Percentiles rank a stretch among this genome's conserved stretches.
Conservation (phyloP, 106 monocot genomes). For the Apostasia shenzhenica region DNA sequence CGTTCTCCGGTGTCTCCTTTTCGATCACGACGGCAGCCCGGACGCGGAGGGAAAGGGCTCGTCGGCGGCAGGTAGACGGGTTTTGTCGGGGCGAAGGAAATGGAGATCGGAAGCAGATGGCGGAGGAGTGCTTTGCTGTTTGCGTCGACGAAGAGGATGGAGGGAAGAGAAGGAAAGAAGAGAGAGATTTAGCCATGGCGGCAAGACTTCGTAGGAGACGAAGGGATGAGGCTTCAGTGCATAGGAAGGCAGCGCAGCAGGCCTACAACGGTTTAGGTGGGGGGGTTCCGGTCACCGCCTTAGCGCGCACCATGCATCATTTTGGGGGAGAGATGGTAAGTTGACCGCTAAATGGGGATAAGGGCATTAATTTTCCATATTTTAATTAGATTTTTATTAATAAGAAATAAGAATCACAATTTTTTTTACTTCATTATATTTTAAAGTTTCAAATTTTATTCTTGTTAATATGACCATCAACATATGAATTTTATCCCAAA, state of each 20-base stretch:
- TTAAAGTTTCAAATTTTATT: too few species aligned
- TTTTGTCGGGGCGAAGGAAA: neutral
- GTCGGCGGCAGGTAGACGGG: neutral
- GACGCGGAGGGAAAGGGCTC: conserved; percentile 3
- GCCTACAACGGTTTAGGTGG: neutral
- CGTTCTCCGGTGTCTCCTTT: conserved; percentile 87
- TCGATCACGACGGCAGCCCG: conserved; percentile 72
- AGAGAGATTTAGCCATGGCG: conserved; percentile 7
- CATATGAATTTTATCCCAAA: too few species aligned
- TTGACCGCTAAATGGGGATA: too few species aligned
- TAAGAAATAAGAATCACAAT: too few species aligned
- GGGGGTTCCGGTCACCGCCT: too few species aligned
- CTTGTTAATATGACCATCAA: too few species aligned
- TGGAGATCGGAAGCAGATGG: conserved; percentile 1
- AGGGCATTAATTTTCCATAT: too few species aligned
- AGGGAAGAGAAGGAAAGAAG: conserved; percentile 4
- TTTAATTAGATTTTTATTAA: too few species aligned
- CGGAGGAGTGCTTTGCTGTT: neutral
- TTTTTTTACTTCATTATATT: too few species aligned
- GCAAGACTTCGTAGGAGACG: neutral
- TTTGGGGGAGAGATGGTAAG: too few species aligned
- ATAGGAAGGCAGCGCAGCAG: neutral
- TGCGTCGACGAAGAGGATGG: conserved; percentile 1
- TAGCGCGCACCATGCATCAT: too few species aligned
- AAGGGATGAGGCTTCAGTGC: neutral